Evolutionary conservation across 139 green algal genomes (phyloP).

Genomic region (Chlorella sp.): DNA sequence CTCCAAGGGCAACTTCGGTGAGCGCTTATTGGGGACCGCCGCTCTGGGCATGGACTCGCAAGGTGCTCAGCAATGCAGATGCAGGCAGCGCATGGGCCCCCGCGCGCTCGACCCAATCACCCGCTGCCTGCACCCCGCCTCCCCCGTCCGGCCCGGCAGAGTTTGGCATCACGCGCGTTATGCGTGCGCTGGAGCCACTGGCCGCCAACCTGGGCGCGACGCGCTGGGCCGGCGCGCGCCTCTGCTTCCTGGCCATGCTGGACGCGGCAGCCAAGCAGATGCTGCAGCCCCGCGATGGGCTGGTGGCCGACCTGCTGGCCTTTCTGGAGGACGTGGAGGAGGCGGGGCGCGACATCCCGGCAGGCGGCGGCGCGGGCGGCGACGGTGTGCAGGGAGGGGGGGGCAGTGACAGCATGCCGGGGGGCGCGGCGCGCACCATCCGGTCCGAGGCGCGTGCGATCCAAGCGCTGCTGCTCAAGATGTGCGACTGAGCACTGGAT

Average conservation of each 20-base stretch:
- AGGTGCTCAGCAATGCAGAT: no score
- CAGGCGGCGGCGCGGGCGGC: not conserved
- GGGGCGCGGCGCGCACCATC: not conserved
- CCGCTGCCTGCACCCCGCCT: no score
- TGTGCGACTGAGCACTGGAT: constrained; percentile 19
- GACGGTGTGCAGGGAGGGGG: no score
- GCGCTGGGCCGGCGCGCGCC: constrained; percentile 75
- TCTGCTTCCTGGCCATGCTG: constrained; percentile 81
- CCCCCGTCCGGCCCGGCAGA: no score
- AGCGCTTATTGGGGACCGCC: no score
- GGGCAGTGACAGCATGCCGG: not conserved
- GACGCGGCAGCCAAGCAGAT: constrained; percentile 83
- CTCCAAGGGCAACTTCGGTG: no score
- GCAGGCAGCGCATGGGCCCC: no score
- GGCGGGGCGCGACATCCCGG: constrained; percentile 36
- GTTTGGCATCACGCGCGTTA: constrained; percentile 88
- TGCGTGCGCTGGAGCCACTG: constrained; percentile 87
- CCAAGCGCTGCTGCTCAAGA: constrained; percentile 12
- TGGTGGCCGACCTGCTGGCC: constrained; percentile 67
- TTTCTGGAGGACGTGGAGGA: constrained; percentile 68
- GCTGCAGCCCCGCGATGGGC: constrained; percentile 73
- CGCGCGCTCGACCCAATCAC: no score
- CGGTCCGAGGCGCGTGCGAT: constrained; percentile 1
- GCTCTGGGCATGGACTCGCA: no score
- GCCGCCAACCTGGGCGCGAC: constrained; percentile 79